Conservation (phyloP, 306 rosid genomes). For the Herpetospermum pedunculosum region DNA sequence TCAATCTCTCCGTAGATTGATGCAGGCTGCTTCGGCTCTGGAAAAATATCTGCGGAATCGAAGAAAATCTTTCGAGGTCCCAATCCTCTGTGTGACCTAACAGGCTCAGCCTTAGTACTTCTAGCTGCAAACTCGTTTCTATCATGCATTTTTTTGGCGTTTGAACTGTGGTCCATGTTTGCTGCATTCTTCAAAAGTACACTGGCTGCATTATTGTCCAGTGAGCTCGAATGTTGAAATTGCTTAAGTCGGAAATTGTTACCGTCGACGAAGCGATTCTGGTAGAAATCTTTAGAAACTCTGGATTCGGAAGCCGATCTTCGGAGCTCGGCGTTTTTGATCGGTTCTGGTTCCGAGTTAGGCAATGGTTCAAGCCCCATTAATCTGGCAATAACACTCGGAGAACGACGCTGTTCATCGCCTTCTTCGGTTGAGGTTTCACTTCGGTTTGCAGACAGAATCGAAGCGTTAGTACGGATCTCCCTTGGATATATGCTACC, state of each 20-base stretch:
- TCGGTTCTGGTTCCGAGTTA: slow-evolving; percentile 38
- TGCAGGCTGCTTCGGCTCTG: slow-evolving; percentile 54
- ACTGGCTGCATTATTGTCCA: slow-evolving; percentile 14
- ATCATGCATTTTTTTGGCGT: slow-evolving; percentile 27
- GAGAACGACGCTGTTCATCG: slow-evolving; percentile 64
- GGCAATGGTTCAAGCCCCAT: slow-evolving; percentile 78
- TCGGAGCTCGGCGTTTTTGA: slow-evolving; percentile 49
- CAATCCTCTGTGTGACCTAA: slow-evolving; percentile 31
- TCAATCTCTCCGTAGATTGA: slow-evolving; percentile 56
- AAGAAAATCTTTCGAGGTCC: slow-evolving; percentile 67
- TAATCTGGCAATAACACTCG: slow-evolving; percentile 79
- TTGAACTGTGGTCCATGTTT: slow-evolving; percentile 16
- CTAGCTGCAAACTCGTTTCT: slow-evolving; percentile 18
- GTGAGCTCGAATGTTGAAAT: slow-evolving; percentile 16
- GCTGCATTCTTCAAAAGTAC: slow-evolving; percentile 14
- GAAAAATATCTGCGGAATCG: slow-evolving; percentile 74
- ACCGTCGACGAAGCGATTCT: slow-evolving; percentile 41
- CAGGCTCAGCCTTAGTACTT: slow-evolving; percentile 18
- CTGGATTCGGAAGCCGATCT: slow-evolving; percentile 93
- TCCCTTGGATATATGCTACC: slow-evolving; percentile 57
- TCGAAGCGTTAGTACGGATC: slow-evolving; percentile 41
- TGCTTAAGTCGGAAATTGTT: slow-evolving; percentile 31
- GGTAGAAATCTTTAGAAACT: slow-evolving; percentile 52
- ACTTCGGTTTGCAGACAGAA: slow-evolving; percentile 20
- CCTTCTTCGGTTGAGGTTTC: slow-evolving; percentile 11